Evolutionary conservation across 1,284 basidiomycete species (phyloP), one percentile per base, ranked within the genome.

Genomic region (Ustilago nuda): DNA sequence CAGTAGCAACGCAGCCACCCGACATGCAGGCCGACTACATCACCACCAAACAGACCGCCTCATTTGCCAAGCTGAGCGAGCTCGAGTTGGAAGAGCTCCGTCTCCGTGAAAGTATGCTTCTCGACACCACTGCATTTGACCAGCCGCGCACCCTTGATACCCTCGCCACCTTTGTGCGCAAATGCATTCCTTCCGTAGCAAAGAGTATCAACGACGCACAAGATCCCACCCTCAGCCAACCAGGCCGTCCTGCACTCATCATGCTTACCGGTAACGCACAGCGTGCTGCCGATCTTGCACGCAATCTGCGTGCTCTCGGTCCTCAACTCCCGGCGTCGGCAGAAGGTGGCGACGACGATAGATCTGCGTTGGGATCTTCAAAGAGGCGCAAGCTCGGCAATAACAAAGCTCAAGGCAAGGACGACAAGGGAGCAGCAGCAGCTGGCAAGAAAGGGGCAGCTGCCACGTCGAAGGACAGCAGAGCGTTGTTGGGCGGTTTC

Each of bases 1-100:
- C 77, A 12, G 61, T 81, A 15, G 78, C 78, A 15, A 59, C 68
- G 13, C 72, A 74, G 37, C 80, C 80, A 2, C 52, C 66, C 4
- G 78, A 80, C 46, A 66, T 80, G 70, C 82, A 84, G 46, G 82
- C 82, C 37, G 82, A 84, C 74, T 83, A 78, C 45, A 56, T 84
- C 5, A n/a, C 62, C 4, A 46, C 71, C 33, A 75, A 78, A 48
- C 78, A 81, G 59, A 71, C 64, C 41, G 66, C 67, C 36, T 59
- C 76, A 0, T 82, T 77, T 43, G 43, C 72, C 50, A 82, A 83
- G 51, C 59, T 81, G 32, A 82, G 76, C 56, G 73, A 80, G 37
- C 58, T 84, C 13, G 82, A 84, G 57, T 56, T 84, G 6, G 78
- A 82, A 37, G 82, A 82, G 60, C 56, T 80, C 3, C 70, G 72